phyloP scores from a whole-genome alignment of 306 rosid genomes.

The Canavalia gladiata region DNA sequence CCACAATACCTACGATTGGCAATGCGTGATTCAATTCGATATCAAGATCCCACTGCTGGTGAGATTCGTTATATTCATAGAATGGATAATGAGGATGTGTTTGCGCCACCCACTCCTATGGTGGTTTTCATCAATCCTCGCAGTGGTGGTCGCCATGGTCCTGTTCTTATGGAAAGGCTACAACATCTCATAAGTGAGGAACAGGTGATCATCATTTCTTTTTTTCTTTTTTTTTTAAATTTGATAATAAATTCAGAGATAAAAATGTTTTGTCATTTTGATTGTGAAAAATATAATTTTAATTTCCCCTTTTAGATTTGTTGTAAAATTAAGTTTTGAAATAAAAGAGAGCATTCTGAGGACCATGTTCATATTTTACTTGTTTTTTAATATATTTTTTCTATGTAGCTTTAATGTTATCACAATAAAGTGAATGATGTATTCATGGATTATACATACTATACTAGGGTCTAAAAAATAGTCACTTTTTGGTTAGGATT shows the following conservation, averaged over 20 bases:
- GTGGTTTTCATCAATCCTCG: conserved; percentile 79
- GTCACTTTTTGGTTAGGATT: neutral
- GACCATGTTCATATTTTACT: too few species aligned
- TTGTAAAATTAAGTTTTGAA: neutral
- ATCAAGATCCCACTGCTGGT: conserved; percentile 61
- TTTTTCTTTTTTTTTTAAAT: neutral
- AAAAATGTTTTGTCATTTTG: neutral
- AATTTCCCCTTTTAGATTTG: neutral
- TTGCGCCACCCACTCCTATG: conserved; percentile 65
- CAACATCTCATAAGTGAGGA: conserved; percentile 81
- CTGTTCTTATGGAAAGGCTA: conserved; percentile 81
- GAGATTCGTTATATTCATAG: conserved; percentile 47
- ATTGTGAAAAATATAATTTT: neutral
- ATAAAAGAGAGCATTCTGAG: neutral
- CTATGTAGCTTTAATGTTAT: too few species aligned
- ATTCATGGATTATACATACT: neutral
- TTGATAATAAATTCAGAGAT: too few species aligned
- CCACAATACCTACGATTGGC: conserved; percentile 80
- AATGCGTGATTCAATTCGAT: conserved; percentile 75
- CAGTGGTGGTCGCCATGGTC: conserved; percentile 92
- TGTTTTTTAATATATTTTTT: neutral
- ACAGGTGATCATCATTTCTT: conserved; percentile 60
- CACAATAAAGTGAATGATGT: neutral
- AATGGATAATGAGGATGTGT: neutral
- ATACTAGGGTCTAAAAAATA: neutral